Conservation (phyloP, 2,329 filamentous ascomycete species). For the Curvularia hawaiiensis region DNA sequence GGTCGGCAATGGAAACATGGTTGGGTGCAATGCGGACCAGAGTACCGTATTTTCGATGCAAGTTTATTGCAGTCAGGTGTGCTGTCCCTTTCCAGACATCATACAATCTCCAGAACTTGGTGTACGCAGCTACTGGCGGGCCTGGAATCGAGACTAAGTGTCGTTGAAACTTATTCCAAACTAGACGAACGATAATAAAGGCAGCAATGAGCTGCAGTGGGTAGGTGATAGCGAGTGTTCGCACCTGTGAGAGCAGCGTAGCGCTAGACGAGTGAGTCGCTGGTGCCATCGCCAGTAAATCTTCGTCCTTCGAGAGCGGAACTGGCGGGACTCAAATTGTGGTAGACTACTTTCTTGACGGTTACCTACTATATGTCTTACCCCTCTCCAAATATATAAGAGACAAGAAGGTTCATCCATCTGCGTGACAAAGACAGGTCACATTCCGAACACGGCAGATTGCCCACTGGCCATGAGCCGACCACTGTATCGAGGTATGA, state of each 20-base stretch:
- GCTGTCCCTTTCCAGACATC: background rate
- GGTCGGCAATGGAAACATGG: conserved; percentile 12
- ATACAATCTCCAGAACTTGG: background rate
- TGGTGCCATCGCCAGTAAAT: background rate
- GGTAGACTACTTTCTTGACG: background rate
- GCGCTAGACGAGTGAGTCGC: background rate
- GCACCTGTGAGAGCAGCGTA: background rate
- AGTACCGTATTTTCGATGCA: conserved; percentile 18
- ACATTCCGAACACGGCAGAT: background rate
- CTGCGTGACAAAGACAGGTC: background rate
- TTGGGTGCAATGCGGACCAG: conserved; percentile 19
- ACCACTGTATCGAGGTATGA: background rate
- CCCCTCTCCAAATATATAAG: background rate
- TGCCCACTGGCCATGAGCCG: background rate
- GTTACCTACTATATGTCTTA: background rate
- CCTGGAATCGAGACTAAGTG: background rate
- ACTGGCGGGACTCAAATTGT: background rate
- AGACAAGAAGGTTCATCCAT: background rate
- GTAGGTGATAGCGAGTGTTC: background rate
- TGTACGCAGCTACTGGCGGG: background rate
- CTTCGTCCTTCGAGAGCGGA: background rate
- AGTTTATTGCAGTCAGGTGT: conserved; percentile 11
- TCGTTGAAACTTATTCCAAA: background rate
- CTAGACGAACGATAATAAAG: background rate
- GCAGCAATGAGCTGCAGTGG: background rate